These are phyloP conservation scores for Penicillium crustosum DNA, from an alignment of 2,329 filamentous ascomycete genomes.

Conservation along the genomic window DNA sequence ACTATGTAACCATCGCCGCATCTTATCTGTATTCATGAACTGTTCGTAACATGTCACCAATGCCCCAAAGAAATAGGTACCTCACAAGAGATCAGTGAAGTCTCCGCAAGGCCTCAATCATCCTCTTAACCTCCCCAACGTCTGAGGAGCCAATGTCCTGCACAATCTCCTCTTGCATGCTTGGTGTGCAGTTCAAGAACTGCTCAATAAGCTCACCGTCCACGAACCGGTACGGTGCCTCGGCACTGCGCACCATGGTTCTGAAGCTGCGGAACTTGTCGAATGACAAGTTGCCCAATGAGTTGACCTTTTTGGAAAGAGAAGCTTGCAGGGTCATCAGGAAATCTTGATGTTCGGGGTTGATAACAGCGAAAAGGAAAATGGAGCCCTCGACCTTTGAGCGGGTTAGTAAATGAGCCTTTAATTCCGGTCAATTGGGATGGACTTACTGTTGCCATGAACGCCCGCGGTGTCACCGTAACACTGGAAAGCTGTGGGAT, in stretches of 20 bases:
- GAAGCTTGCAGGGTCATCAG: slow-evolving; percentile 77
- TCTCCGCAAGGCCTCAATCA: slow-evolving; percentile 57
- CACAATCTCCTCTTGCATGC: slow-evolving; percentile 55
- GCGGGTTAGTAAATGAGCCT: background rate
- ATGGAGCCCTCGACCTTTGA: slow-evolving; percentile 80
- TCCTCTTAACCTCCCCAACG: slow-evolving; percentile 60
- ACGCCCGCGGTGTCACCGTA: slow-evolving; percentile 75
- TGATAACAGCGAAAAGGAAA: slow-evolving; percentile 83
- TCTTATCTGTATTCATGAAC: slow-evolving; percentile 8
- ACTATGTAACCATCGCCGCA: background rate
- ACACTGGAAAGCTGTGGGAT: slow-evolving; percentile 65
- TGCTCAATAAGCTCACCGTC: slow-evolving; percentile 88
- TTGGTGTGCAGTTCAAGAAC: slow-evolving; percentile 71
- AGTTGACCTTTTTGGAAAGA: slow-evolving; percentile 65
- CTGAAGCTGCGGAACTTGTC: slow-evolving; percentile 78
- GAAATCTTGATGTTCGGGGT: slow-evolving; percentile 69
- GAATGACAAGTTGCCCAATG: slow-evolving; percentile 74
- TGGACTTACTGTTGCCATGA: slow-evolving; percentile 76
- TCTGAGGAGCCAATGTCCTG: slow-evolving; percentile 53
- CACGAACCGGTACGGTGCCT: slow-evolving; percentile 81
- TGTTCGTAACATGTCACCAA: background rate
- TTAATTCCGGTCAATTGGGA: background rate
- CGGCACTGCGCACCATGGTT: slow-evolving; percentile 66
- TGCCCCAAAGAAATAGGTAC: background rate
- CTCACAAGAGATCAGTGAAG: slow-evolving; percentile 39